Conservation (phyloP, 116 monocot genomes). For the Papilionanthe hybrid region DNA sequence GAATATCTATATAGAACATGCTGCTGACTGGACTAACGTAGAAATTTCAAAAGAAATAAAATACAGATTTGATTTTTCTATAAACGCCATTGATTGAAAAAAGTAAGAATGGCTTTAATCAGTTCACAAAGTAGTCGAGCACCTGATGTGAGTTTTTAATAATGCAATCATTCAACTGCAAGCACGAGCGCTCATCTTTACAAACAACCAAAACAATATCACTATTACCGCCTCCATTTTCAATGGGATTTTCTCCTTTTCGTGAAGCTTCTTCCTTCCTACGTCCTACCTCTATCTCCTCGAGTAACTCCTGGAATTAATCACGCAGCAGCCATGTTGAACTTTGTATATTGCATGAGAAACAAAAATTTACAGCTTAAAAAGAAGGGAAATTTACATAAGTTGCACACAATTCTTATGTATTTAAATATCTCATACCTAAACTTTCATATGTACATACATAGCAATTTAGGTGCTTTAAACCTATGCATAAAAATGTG, state of each 20-base stretch:
- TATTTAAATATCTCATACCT: no score
- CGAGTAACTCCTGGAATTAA: slow-evolving; percentile 67
- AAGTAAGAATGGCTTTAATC: background rate
- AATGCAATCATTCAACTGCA: slow-evolving; percentile 89
- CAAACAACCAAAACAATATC: slow-evolving; percentile 80
- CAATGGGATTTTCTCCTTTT: slow-evolving; percentile 14
- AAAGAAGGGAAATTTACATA: background rate
- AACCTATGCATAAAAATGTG: no score
- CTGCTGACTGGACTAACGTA: background rate
- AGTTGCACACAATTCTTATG: no score
- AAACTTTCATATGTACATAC: no score
- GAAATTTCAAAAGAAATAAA: no score
- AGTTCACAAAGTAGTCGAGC: background rate
- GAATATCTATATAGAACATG: background rate
- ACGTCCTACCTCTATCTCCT: slow-evolving; percentile 88
- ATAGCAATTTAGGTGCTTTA: no score
- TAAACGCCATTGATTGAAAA: background rate
- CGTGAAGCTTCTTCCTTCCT: slow-evolving; percentile 23
- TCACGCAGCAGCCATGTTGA: background rate
- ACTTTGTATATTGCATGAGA: background rate
- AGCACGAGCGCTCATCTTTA: slow-evolving; percentile 92
- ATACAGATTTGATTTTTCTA: background rate
- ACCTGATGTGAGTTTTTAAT: slow-evolving; percentile 70
- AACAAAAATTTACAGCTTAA: background rate
- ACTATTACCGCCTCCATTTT: slow-evolving; percentile 24